phyloP scores from a whole-genome alignment of 106 monocot genomes.

The Hemerocallis citrina region DNA sequence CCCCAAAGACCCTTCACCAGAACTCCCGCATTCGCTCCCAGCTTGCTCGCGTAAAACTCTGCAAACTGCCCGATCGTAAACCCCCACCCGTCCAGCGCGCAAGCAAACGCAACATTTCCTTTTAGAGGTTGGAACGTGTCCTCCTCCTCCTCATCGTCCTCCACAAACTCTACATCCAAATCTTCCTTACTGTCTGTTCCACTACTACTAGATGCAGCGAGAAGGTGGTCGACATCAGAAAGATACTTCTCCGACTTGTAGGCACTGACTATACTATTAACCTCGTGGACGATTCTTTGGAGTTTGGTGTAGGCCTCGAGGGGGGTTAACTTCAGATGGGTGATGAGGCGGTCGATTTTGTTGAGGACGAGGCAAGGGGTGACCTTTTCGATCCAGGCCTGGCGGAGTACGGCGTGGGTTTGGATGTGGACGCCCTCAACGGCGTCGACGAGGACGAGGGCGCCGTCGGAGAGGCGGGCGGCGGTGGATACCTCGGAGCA shows the following conservation, averaged over 20 bases:
- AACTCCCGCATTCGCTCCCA: constrained; percentile 38
- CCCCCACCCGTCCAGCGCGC: constrained; percentile 94
- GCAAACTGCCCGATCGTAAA: constrained; percentile 63
- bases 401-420: constrained; percentile 88
- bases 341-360: constrained; percentile 89
- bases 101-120: constrained; percentile 89
- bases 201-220: constrained; percentile 22
- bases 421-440: constrained; percentile 99
- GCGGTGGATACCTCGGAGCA: constrained; percentile 96
- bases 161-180: constrained; percentile 26
- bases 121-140: constrained; percentile 86
- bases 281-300: constrained; percentile 71
- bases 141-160: constrained; percentile 76
- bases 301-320: constrained; percentile 70
- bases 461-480: constrained; percentile 77
- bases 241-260: constrained; percentile 87
- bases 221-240: constrained; percentile 75
- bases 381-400: constrained; percentile 85
- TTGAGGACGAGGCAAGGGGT: constrained; percentile 85
- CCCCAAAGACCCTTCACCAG: constrained; percentile 82
- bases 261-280: constrained; percentile 72
- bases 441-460: constrained; percentile 73
- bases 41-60: constrained; percentile 59
- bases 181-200: constrained; percentile 5
- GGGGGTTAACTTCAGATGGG: constrained; percentile 69